These are phyloP conservation scores for Pichia sp. DNA, from an alignment of 1,139 yeast species.

Conservation along the genomic window DNA sequence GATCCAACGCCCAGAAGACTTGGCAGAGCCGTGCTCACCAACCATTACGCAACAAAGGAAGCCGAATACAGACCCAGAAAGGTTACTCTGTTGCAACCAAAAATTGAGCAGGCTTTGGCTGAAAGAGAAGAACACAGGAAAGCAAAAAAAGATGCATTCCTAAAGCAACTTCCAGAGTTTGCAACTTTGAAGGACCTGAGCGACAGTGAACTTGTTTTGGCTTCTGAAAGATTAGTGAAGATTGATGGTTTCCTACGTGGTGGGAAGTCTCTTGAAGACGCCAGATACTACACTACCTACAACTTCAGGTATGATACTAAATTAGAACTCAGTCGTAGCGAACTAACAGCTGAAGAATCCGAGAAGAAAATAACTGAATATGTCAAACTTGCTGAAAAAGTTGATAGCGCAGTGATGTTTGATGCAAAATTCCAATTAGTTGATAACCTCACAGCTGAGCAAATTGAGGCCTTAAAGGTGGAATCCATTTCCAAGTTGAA, in stretches of 20 bases:
- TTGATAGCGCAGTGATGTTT: constrained; percentile 35
- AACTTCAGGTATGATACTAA: constrained; percentile 47
- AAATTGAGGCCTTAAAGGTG: constrained; percentile 31
- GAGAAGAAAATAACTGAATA: constrained; percentile 5
- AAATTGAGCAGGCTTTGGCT: constrained; percentile 38
- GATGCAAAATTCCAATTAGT: constrained; percentile 39
- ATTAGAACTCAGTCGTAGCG: constrained; percentile 41
- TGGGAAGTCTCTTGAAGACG: constrained; percentile 51
- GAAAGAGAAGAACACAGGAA: constrained; percentile 41
- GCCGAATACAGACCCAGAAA: constrained; percentile 56
- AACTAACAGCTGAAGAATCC: constrained; percentile 35
- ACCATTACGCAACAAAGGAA: constrained; percentile 52
- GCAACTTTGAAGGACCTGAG: constrained; percentile 26
- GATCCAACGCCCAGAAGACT: constrained; percentile 81
- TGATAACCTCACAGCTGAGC: constrained; percentile 36
- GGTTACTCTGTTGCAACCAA: constrained; percentile 55
- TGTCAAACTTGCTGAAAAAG: constrained; percentile 20
- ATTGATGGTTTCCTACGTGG: constrained; percentile 48
- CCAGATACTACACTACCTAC: constrained; percentile 54
- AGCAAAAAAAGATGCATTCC: constrained; percentile 29
- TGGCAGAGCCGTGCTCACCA: constrained; percentile 57
- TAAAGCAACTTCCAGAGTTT: constrained; percentile 28
- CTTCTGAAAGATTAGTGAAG: constrained; percentile 48
- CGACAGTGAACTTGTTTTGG: constrained; percentile 38
- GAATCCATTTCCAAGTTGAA: constrained; percentile 31